phyloP scores from a whole-genome alignment of 768 basidiomycete genomes.

The Pisolithus tinctorius region DNA sequence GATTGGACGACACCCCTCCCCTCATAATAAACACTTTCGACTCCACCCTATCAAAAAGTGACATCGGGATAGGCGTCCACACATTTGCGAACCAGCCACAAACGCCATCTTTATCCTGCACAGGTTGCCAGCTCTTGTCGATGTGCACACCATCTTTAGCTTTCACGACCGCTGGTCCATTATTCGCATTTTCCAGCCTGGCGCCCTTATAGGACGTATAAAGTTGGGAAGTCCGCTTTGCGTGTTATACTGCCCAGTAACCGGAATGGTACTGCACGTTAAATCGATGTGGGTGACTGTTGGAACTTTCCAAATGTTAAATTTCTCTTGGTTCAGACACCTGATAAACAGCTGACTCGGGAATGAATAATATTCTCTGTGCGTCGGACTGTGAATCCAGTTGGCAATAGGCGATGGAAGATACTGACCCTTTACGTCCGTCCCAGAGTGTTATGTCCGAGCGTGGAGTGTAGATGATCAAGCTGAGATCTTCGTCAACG shows the following conservation, averaged over 20 bases:
- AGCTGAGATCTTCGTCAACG: slow-evolving; percentile 7
- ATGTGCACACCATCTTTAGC: slow-evolving; percentile 16
- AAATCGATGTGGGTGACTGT: slow-evolving; percentile 13
- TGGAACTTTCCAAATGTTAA: slow-evolving; percentile 5
- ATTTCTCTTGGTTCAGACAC: slow-evolving; percentile 9
- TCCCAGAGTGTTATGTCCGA: slow-evolving; percentile 23
- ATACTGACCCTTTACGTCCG: slow-evolving; percentile 12
- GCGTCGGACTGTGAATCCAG: slow-evolving; percentile 1
- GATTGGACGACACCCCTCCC: slow-evolving; percentile 30
- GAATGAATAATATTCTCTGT: slow-evolving; percentile 15
- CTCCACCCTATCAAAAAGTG: slow-evolving; percentile 41
- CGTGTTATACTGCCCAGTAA: slow-evolving; percentile 1
- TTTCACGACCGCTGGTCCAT: neutral
- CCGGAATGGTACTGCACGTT: slow-evolving; percentile 12
- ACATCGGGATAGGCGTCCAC: slow-evolving; percentile 42
- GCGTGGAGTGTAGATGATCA: slow-evolving; percentile 9
- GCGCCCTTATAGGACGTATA: slow-evolving; percentile 14
- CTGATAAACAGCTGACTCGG: slow-evolving; percentile 19
- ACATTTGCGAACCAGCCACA: slow-evolving; percentile 32
- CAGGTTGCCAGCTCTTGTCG: slow-evolving; percentile 14
- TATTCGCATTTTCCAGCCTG: neutral
- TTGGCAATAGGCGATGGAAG: neutral
- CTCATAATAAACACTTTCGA: slow-evolving; percentile 36
- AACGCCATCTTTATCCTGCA: slow-evolving; percentile 9
- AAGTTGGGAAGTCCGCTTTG: slow-evolving; percentile 2